These are phyloP conservation scores for Hypoxylon fragiforme DNA, from an alignment of 495 filamentous ascomycete species.

Conservation along the genomic window DNA sequence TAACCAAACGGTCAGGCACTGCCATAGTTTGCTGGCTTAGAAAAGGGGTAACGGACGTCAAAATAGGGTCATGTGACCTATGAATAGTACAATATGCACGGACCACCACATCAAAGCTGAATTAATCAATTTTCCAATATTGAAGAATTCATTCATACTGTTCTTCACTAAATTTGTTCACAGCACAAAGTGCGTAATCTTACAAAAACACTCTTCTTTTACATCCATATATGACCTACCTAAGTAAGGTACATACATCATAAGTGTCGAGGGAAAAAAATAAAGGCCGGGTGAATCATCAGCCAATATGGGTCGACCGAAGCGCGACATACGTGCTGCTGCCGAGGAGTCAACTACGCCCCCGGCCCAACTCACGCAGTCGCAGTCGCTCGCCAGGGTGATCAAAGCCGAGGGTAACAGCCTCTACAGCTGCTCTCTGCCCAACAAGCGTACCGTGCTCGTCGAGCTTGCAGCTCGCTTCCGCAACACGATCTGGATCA, in stretches of 20 bases:
- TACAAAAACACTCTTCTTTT: too few species aligned
- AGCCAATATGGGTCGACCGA: conserved; percentile 67
- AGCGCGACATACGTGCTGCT: conserved; percentile 72
- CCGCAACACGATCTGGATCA: conserved; percentile 89
- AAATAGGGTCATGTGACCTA: background rate
- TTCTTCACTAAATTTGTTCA: too few species aligned
- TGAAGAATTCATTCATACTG: too few species aligned
- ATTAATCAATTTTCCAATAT: background rate
- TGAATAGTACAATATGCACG: background rate
- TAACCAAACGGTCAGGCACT: background rate
- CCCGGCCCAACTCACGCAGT: conserved; percentile 62
- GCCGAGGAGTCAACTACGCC: conserved; percentile 76
- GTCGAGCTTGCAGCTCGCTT: conserved; percentile 82
- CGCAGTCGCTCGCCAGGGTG: conserved; percentile 73
- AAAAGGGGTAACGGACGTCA: too few species aligned
- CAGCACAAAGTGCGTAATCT: too few species aligned
- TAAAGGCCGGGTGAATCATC: too few species aligned
- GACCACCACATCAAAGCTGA: too few species aligned
- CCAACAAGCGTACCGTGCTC: conserved; percentile 58
- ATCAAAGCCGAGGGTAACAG: conserved; percentile 85
- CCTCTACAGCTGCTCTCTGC: conserved; percentile 73
- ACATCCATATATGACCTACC: too few species aligned
- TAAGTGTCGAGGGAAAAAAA: too few species aligned
- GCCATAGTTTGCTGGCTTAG: background rate
- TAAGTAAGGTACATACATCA: too few species aligned